Evolutionary conservation across 306 rosid genomes (phyloP), one percentile per base, ranked within the genome.

Genomic region (Citrullus amarus): DNA sequence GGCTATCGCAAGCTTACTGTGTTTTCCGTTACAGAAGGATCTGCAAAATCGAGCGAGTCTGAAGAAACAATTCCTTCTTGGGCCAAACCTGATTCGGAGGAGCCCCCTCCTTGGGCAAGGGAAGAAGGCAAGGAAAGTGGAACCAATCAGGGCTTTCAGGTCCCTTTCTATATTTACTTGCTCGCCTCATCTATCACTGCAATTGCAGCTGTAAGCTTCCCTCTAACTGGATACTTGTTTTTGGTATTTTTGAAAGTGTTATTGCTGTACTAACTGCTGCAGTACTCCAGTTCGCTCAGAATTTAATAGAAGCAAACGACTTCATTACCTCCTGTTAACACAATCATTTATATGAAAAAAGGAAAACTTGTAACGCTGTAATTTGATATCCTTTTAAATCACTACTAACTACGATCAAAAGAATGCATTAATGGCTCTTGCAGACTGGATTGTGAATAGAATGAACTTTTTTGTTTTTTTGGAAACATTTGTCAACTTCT

Each of bases 81-180:
- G 99, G 97, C 99, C 8, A 96, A 81, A 79, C 86, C 91, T 0
- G 98, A 90, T 36, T 88, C 99, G 3, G 91, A 87, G 20, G 99
- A 92, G 79, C 93, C 97, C 41, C 99, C 99, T 7, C 99, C 99
- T 18, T 92, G 99, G 99, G 97, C 92, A 32, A 88, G 79, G 75
- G 80, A 84, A 6, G 97, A 91, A 62, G 78, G 84, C 43, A 79
- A 89, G 32, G 79, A 72, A 9, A 80, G 2, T 75, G 82, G 77
- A 79, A 69, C 88, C 0, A 76, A 85, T 30, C 83, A 82, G 78
- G 89, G 85, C 54, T 79, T 90, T 79, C 88, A 81, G 63, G 39
- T 91, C 66, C 98, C 98, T 0, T 92, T 91, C 79, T 90, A 76
- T 67, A 93, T 81, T 77, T 92, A 92, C 68, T 82, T 95, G 41